Evolutionary conservation across 768 basidiomycete species (phyloP).

Genomic region (Pulveroboletus sp.): DNA sequence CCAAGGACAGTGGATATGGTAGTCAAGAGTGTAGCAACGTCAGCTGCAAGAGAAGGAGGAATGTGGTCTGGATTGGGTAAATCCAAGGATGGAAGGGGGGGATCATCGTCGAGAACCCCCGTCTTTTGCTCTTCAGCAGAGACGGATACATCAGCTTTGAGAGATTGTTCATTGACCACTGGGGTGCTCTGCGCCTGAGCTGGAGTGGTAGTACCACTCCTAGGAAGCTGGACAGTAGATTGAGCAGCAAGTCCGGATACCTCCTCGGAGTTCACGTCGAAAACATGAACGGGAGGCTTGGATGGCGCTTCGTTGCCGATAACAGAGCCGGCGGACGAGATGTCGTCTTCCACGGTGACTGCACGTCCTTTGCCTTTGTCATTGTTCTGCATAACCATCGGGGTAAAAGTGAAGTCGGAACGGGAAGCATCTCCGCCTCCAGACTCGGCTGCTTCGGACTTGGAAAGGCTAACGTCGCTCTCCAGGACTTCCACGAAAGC

Average conservation of each 20-base stretch:
- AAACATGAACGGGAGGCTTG: conserved; percentile 63
- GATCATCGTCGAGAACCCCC: conserved; percentile 34
- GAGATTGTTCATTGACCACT: conserved; percentile 26
- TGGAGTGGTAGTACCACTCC: conserved; percentile 24
- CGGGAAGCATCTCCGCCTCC: conserved; percentile 31
- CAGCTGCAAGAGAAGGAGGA: conserved; percentile 50
- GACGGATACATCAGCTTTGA: conserved; percentile 10
- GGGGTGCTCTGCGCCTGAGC: conserved; percentile 40
- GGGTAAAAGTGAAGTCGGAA: conserved; percentile 19
- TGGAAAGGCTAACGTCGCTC: conserved; percentile 35
- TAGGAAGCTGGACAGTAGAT: conserved; percentile 13
- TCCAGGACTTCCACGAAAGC: conserved; percentile 60
- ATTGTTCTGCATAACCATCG: conserved; percentile 32
- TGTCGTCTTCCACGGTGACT: conserved; percentile 29
- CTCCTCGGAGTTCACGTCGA: conserved; percentile 34
- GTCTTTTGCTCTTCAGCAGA: conserved; percentile 8
- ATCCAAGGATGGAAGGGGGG: conserved; percentile 48
- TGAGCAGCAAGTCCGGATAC: conserved; percentile 19
- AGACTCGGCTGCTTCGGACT: conserved; percentile 28
- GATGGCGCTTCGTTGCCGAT: conserved; percentile 38
- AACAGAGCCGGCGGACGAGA: conserved; percentile 41
- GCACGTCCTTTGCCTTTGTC: conserved; percentile 43
- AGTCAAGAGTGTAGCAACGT: conserved; percentile 58
- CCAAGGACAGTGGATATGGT: conserved; percentile 52
- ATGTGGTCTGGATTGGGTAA: conserved; percentile 18